A percentile compares a stretch with the other conserved stretches of the same genome.
These are phyloP conservation scores for Rubia yunnanensis DNA, from an alignment of 257 asterid genomes.

Conservation along the genomic window DNA sequence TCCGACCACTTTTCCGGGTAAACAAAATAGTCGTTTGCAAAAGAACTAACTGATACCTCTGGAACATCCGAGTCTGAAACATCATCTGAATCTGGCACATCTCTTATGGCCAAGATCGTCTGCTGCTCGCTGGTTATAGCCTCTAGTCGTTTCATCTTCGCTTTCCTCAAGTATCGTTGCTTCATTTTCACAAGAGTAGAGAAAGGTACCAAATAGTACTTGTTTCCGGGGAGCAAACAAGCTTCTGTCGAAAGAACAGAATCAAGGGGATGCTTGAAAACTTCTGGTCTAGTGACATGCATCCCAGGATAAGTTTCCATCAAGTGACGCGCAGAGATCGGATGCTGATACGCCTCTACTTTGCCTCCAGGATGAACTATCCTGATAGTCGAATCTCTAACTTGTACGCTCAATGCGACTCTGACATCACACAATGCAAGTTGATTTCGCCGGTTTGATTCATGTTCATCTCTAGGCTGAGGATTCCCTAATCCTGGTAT, in stretches of 20 bases:
- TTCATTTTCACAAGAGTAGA: slow-evolving; percentile 49
- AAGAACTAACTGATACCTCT: slow-evolving; percentile 21
- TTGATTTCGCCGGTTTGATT: slow-evolving; percentile 1
- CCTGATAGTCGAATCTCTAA: slow-evolving; percentile 29
- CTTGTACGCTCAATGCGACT: slow-evolving; percentile 24
- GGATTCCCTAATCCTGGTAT: slow-evolving; percentile 10
- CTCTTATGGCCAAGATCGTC: slow-evolving; percentile 23
- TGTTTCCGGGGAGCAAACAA: slow-evolving; percentile 48
- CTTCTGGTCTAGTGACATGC: slow-evolving; percentile 43
- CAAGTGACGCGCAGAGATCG: slow-evolving; percentile 46
- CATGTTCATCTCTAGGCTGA: neutral
- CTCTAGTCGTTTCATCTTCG: slow-evolving; percentile 2
- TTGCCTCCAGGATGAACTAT: slow-evolving; percentile 61
- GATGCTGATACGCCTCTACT: slow-evolving; percentile 36
- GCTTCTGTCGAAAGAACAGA: slow-evolving; percentile 41
- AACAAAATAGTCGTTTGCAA: slow-evolving; percentile 39
- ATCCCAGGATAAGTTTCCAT: slow-evolving; percentile 54
- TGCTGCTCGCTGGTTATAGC: slow-evolving; percentile 11
- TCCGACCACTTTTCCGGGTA: slow-evolving; percentile 29
- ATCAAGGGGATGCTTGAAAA: slow-evolving; percentile 49
- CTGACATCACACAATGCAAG: slow-evolving; percentile 17
- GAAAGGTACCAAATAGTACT: slow-evolving; percentile 42
- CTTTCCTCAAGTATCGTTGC: slow-evolving; percentile 24
- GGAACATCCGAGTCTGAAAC: neutral
- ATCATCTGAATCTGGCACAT: slow-evolving; percentile 20